A percentile compares a stretch with the other conserved stretches of the same genome.
Evolutionary conservation across 2,329 filamentous ascomycete genomes (phyloP).

Genomic region (Penicillium italicum): DNA sequence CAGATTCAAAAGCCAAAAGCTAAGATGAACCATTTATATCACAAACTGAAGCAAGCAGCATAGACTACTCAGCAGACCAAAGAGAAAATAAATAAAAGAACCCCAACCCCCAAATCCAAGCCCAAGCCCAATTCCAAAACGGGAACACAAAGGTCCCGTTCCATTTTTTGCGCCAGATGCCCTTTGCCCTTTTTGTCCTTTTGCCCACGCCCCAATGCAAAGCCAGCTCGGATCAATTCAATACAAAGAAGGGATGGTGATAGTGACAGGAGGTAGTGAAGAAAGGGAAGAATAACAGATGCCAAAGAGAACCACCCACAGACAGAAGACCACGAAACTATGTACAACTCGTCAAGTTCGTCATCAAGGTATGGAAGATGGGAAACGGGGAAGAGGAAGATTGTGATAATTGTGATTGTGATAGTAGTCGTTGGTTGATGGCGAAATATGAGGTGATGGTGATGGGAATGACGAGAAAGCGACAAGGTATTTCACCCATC

Average conservation of each 20-base stretch:
- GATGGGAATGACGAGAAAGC: background rate
- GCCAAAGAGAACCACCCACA: background rate
- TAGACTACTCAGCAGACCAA: background rate
- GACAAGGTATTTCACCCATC: background rate
- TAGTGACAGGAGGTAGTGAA: background rate
- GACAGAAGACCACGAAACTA: background rate
- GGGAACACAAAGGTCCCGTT: background rate
- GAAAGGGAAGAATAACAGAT: background rate
- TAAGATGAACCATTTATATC: background rate
- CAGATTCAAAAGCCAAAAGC: background rate
- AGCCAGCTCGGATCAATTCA: background rate
- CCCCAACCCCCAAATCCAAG: background rate
- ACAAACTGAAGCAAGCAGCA: background rate
- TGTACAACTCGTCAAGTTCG: conserved; percentile 4
- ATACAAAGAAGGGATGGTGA: background rate
- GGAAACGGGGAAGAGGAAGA: background rate
- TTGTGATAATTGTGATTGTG: background rate
- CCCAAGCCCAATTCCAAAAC: background rate
- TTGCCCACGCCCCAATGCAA: conserved; percentile 1
- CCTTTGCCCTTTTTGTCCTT: background rate
- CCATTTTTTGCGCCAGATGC: conserved; percentile 2
- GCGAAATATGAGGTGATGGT: background rate
- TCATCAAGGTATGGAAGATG: background rate
- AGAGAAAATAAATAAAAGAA: background rate
- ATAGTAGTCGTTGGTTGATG: background rate